These are phyloP conservation scores for Arachnopeziza araneosa DNA, from an alignment of 2,329 filamentous ascomycete genomes.

Conservation along the genomic window DNA sequence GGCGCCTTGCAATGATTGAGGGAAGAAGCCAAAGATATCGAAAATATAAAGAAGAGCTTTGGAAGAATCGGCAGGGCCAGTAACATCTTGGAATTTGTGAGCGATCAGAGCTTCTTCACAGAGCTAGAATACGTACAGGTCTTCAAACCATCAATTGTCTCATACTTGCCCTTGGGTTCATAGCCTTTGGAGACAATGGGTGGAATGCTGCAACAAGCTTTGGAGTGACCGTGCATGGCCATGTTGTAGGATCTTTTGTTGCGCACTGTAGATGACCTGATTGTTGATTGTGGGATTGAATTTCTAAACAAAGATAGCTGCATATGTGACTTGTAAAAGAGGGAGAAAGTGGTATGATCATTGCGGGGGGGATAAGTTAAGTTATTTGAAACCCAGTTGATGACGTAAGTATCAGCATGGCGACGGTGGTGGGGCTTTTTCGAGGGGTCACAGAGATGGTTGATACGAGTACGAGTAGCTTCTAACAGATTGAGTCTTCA, in stretches of 20 bases:
- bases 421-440: not conserved
- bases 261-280: not conserved
- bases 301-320: not conserved
- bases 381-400: not conserved
- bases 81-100: constrained; percentile 33
- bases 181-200: constrained; percentile 53
- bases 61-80: constrained; percentile 40
- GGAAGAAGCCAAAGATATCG: constrained; percentile 67
- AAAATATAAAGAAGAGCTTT: constrained; percentile 56
- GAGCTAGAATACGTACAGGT: constrained; percentile 37
- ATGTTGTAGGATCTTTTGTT: not conserved
- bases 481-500: too few relatives aligned
- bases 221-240: constrained; percentile 40
- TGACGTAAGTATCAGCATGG: not conserved
- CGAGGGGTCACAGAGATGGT: not conserved
- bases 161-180: constrained; percentile 49
- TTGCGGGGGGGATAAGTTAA: not conserved
- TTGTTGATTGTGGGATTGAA: not conserved
- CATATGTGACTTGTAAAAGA: not conserved
- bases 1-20: constrained; percentile 64
- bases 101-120: not conserved
- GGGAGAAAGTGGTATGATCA: not conserved
- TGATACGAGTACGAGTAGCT: too few relatives aligned
- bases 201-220: constrained; percentile 54
- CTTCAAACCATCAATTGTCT: constrained; percentile 50